phyloP scores from a whole-genome alignment of 108 stramenopile genomes.

The Stephanodiscus triporus region DNA sequence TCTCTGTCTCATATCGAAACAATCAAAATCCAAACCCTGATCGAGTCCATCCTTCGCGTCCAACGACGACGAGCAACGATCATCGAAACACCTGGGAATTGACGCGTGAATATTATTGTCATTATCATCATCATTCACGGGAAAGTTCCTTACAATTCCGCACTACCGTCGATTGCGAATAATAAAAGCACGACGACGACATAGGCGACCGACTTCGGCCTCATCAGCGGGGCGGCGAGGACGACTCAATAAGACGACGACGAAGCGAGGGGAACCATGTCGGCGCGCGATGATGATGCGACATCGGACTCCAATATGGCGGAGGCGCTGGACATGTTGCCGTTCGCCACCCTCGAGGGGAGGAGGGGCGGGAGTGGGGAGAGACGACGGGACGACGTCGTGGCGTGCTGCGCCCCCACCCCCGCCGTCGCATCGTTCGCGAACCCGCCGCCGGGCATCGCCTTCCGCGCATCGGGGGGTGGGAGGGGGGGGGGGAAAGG shows the following conservation, averaged over 20 bases:
- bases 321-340: slow-evolving; percentile 3
- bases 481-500: background rate
- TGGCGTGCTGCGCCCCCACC: slow-evolving; percentile 12
- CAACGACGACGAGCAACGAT: no score
- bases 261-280: background rate
- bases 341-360: slow-evolving; percentile 7
- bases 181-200: background rate
- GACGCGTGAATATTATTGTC: no score
- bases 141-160: no score
- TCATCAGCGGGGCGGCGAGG: no score
- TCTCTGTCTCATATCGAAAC: no score
- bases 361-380: background rate
- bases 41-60: no score
- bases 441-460: no score
- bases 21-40: no score
- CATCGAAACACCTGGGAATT: no score
- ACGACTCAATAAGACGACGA: no score
- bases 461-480: background rate
- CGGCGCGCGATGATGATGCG: background rate
- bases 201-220: background rate
- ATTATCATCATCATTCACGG: no score
- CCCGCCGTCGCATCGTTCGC: background rate
- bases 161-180: no score
- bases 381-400: background rate
- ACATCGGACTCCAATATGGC: background rate